Evolutionary conservation across 208 protist species (phyloP).

Genomic region (Crithidia thermophila): DNA sequence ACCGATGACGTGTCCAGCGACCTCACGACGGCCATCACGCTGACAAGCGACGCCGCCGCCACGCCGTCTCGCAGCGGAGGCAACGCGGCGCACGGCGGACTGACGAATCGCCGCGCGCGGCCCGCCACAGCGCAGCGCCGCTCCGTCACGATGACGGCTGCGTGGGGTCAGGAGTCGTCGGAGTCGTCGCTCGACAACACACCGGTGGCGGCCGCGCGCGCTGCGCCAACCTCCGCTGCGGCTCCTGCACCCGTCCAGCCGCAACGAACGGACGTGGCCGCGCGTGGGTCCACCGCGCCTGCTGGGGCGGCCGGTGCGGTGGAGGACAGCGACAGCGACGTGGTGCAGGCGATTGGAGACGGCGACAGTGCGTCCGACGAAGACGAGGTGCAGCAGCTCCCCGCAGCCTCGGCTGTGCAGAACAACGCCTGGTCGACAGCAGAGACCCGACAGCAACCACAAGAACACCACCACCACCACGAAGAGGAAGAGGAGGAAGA

Average conservation of each 20-base stretch:
- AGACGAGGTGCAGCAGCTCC: background rate
- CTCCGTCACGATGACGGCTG: background rate
- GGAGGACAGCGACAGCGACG: slow-evolving; percentile 4
- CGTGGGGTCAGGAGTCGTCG: slow-evolving; percentile 1
- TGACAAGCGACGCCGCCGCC: slow-evolving; percentile 16
- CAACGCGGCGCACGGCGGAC: too few species aligned
- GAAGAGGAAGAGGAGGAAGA: background rate
- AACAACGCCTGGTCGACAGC: slow-evolving; percentile 1
- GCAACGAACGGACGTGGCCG: too few species aligned
- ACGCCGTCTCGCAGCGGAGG: background rate
- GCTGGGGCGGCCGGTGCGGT: too few species aligned
- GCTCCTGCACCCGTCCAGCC: background rate
- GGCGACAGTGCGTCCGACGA: background rate
- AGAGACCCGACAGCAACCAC: background rate
- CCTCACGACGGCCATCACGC: slow-evolving; percentile 15
- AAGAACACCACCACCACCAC: background rate
- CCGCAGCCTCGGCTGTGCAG: background rate
- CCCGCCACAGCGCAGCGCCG: background rate
- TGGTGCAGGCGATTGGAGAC: slow-evolving; percentile 1
- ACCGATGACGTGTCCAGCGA: slow-evolving; percentile 39
- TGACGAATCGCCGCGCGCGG: background rate
- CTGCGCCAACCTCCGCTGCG: background rate
- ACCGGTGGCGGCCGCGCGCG: background rate
- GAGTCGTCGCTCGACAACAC: slow-evolving; percentile 3
- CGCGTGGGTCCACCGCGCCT: too few species aligned